These are phyloP conservation scores for Monosporascus sp. DNA, from an alignment of 2,329 filamentous ascomycete species.

Conservation along the genomic window DNA sequence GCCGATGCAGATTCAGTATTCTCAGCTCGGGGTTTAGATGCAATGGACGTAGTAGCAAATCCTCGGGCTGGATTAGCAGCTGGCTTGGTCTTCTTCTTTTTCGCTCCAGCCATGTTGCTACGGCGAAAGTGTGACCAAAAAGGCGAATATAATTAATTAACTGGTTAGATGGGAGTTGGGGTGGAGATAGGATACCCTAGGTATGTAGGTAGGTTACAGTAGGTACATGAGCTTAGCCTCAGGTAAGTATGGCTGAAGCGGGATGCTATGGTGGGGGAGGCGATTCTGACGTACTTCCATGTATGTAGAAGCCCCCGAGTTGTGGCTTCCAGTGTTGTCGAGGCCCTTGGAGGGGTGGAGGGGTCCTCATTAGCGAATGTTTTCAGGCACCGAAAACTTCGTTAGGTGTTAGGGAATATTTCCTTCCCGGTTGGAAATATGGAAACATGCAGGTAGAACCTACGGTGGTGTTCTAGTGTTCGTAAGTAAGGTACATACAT, in stretches of 20 bases:
- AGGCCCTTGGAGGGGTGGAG: too few species aligned
- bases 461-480: neutral
- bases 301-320: neutral
- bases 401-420: neutral
- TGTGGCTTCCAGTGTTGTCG: too few species aligned
- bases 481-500: neutral
- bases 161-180: neutral
- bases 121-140: neutral
- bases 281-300: neutral
- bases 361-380: neutral
- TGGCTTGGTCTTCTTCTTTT: slow-evolving; percentile 89
- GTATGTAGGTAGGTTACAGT: neutral
- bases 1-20: slow-evolving; percentile 21
- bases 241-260: neutral
- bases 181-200: neutral
- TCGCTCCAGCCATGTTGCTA: slow-evolving; percentile 57
- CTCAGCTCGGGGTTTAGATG: slow-evolving; percentile 72
- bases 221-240: neutral
- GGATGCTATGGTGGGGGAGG: neutral
- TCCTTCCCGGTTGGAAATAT: too few species aligned
- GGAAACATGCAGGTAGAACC: neutral
- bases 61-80: slow-evolving; percentile 82
- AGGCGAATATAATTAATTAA: neutral
- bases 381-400: neutral
- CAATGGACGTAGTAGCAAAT: slow-evolving; percentile 88